Conservation (phyloP, 73 alveolate genomes). For the Paramecium sonneborni region DNA sequence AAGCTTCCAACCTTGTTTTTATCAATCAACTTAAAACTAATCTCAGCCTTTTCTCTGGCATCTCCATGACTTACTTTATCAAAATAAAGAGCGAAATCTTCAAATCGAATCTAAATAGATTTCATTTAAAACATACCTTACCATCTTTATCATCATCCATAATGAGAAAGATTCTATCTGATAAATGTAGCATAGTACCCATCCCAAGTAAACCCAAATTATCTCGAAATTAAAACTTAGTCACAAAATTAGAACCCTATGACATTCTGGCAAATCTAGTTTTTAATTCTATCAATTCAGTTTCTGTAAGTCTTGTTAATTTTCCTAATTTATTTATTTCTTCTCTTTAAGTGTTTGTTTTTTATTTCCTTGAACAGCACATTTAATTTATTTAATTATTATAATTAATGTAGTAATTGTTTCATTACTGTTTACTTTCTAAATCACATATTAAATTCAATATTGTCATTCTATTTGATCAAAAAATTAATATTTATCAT, state of each 20-base stretch:
- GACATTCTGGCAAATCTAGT: slow-evolving; percentile 63
- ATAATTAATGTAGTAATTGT: background rate
- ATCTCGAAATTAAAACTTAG: slow-evolving; percentile 56
- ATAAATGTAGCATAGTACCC: slow-evolving; percentile 58
- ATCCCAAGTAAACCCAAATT: slow-evolving; percentile 62
- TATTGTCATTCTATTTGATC: slow-evolving; percentile 77
- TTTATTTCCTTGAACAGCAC: background rate
- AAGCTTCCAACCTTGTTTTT: background rate
- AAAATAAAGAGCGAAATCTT: slow-evolving; percentile 43
- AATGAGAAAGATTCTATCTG: slow-evolving; percentile 58
- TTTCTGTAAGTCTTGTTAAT: background rate
- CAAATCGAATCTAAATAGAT: slow-evolving; percentile 8
- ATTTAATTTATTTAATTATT: background rate
- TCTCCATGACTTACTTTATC: slow-evolving; percentile 42
- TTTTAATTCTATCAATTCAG: slow-evolving; percentile 5
- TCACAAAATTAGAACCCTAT: slow-evolving; percentile 30
- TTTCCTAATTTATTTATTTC: background rate
- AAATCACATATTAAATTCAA: background rate
- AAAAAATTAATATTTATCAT: slow-evolving; percentile 80
- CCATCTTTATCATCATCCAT: slow-evolving; percentile 67
- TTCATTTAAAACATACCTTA: background rate
- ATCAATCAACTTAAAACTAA: slow-evolving; percentile 44
- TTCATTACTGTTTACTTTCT: background rate
- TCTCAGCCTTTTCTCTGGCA: slow-evolving; percentile 55
- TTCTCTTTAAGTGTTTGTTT: background rate